phyloP scores from a whole-genome alignment of 345 rosid genomes.

The Brassica juncea region DNA sequence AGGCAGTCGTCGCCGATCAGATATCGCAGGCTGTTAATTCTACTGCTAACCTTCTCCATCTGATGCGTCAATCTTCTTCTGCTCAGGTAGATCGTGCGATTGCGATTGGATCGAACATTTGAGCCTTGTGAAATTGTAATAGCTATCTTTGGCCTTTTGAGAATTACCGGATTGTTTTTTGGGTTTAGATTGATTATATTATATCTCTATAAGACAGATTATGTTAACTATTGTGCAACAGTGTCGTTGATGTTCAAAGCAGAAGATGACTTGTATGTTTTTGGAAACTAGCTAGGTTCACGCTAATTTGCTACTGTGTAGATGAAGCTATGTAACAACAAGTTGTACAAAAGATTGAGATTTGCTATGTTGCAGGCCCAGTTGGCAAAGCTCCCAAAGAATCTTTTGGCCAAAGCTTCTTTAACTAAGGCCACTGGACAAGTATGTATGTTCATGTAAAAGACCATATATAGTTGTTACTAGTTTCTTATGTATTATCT shows the following conservation, averaged over 20 bases:
- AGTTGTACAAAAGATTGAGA: constrained; percentile 3
- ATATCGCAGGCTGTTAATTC: constrained; percentile 77
- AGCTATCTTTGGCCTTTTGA: not conserved
- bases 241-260: not conserved
- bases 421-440: constrained; percentile 72
- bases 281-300: constrained; percentile 2
- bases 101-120: not conserved
- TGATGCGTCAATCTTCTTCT: constrained; percentile 83
- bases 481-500: not conserved
- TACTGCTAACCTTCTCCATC: constrained; percentile 78
- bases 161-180: not conserved
- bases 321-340: not conserved
- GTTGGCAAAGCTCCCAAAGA: constrained; percentile 73
- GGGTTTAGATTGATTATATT: too few relatives aligned
- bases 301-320: not conserved
- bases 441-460: constrained; percentile 43
- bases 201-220: not conserved
- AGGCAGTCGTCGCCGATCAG: constrained; percentile 72
- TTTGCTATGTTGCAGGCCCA: constrained; percentile 52
- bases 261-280: not conserved
- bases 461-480: not conserved
- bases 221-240: not conserved
- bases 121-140: not conserved
- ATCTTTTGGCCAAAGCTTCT: constrained; percentile 71
- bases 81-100: constrained; percentile 52